Percentiles rank a stretch among this genome's conserved stretches.
phyloP scores from a whole-genome alignment of 2,329 filamentous ascomycete species.

The Fusarium sp. region DNA sequence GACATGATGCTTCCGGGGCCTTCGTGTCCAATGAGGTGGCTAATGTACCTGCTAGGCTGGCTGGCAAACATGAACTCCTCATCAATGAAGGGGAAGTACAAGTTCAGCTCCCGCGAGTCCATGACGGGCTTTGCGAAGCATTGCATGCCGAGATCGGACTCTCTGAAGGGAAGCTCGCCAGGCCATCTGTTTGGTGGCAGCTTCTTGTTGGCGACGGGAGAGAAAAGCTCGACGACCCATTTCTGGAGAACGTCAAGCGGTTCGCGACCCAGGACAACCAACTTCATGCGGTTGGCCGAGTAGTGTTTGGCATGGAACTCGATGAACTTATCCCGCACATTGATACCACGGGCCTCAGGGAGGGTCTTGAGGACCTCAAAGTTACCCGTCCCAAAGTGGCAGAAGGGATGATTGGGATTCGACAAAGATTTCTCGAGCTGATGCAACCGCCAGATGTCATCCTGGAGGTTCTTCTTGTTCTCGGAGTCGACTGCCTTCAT shows the following conservation, averaged over 20 bases:
- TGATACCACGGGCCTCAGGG: constrained; percentile 79
- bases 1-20: constrained; percentile 91
- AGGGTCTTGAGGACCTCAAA: constrained; percentile 83
- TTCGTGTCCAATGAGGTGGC: constrained; percentile 90
- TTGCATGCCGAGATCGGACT: constrained; percentile 66
- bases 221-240: constrained; percentile 86
- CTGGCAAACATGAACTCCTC: constrained; percentile 81
- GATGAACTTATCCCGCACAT: constrained; percentile 90
- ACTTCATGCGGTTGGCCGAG: constrained; percentile 92
- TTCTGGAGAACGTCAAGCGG: constrained; percentile 79
- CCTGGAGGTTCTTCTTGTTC: constrained; percentile 97
- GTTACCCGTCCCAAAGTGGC: constrained; percentile 91
- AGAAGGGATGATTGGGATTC: constrained; percentile 85
- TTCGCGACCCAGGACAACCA: constrained; percentile 85
- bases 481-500: constrained; percentile 90
- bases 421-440: constrained; percentile 90
- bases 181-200: constrained; percentile 67
- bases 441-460: constrained; percentile 84
- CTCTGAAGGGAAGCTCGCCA: constrained; percentile 58
- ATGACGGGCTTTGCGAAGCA: constrained; percentile 91
- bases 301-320: constrained; percentile 90
- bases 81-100: constrained; percentile 85
- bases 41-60: constrained; percentile 84
- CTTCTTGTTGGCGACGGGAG: constrained; percentile 81
- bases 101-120: constrained; percentile 79